Evolutionary conservation across 2,329 filamentous ascomycete genomes (phyloP).

Genomic region (Plenodomus tracheiphilus): DNA sequence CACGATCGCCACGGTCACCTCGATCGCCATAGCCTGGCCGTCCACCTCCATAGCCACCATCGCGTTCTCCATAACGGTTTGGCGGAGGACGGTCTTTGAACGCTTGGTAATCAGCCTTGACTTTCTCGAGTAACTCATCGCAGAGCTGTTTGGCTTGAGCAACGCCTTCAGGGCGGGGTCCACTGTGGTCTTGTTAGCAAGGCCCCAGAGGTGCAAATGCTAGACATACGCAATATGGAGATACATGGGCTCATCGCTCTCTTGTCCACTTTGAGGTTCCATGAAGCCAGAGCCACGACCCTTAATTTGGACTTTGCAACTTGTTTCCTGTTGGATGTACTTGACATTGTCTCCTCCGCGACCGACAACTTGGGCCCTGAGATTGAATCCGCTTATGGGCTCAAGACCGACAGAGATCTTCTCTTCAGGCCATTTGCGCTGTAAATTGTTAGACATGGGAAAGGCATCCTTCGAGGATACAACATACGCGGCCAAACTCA

Average conservation of each 20-base stretch:
- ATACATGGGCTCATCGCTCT: conserved; percentile 96
- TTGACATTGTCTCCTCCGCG: conserved; percentile 95
- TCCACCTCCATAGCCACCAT: conserved; percentile 43
- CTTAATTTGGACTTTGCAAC: conserved; percentile 97
- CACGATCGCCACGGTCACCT: conserved; percentile 36
- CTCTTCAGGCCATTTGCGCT: conserved; percentile 99
- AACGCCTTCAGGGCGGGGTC: conserved; percentile 85
- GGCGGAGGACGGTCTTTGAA: conserved; percentile 74
- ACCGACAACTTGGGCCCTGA: conserved; percentile 94
- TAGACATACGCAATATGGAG: conserved; percentile 82
- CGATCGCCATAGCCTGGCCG: conserved; percentile 47
- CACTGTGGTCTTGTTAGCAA: conserved; percentile 55
- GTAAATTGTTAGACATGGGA: conserved; percentile 26
- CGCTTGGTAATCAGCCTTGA: conserved; percentile 83
- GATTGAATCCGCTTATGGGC: conserved; percentile 89
- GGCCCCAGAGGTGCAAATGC: neutral
- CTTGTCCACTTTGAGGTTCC: conserved; percentile 81
- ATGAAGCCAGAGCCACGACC: conserved; percentile 93
- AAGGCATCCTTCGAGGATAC: neutral
- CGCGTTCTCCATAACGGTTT: conserved; percentile 49
- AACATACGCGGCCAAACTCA: conserved; percentile 79
- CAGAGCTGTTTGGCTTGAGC: conserved; percentile 86
- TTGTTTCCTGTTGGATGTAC: conserved; percentile 93
- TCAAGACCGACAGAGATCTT: conserved; percentile 90
- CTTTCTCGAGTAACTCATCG: conserved; percentile 82